A percentile compares a stretch with the other conserved stretches of the same genome.
These are phyloP conservation scores for Dendryphion nanum DNA, from an alignment of 2,329 filamentous ascomycete species.

Conservation along the genomic window DNA sequence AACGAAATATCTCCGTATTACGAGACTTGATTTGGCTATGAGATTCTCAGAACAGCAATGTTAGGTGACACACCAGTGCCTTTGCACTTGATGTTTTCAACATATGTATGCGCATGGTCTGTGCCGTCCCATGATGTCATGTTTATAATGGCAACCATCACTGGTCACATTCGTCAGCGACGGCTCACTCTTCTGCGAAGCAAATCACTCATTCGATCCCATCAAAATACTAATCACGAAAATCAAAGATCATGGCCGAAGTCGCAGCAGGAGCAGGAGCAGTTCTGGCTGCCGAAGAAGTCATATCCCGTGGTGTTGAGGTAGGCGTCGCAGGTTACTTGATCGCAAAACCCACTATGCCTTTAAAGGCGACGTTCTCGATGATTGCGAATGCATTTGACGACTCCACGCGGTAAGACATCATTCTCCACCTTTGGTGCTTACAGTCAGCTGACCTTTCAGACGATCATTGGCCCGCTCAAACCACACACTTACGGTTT, in stretches of 20 bases:
- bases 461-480: constrained; percentile 31
- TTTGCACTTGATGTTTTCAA: too few species aligned
- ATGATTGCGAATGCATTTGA: constrained; percentile 41
- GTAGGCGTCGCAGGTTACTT: constrained; percentile 42
- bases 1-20: too few species aligned
- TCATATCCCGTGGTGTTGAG: constrained; percentile 40
- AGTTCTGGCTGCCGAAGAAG: constrained; percentile 38
- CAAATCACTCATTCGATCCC: too few species aligned
- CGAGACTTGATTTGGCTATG: too few species aligned
- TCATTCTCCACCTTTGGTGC: constrained; percentile 9
- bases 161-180: too few species aligned
- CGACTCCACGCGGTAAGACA: constrained; percentile 27
- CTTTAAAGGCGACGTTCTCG: constrained; percentile 43
- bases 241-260: constrained; percentile 38
- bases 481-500: constrained; percentile 42
- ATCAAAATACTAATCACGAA: not conserved
- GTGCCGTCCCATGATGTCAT: too few species aligned
- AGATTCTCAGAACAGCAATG: too few species aligned
- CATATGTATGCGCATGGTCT: too few species aligned
- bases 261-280: constrained; percentile 39
- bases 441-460: not conserved
- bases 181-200: too few species aligned
- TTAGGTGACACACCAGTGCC: too few species aligned
- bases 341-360: constrained; percentile 43
- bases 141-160: too few species aligned